Percentiles rank a stretch among this genome's conserved stretches.
phyloP scores from a whole-genome alignment of 805 yeast genomes.

The Nakazawaea wyomingensis region DNA sequence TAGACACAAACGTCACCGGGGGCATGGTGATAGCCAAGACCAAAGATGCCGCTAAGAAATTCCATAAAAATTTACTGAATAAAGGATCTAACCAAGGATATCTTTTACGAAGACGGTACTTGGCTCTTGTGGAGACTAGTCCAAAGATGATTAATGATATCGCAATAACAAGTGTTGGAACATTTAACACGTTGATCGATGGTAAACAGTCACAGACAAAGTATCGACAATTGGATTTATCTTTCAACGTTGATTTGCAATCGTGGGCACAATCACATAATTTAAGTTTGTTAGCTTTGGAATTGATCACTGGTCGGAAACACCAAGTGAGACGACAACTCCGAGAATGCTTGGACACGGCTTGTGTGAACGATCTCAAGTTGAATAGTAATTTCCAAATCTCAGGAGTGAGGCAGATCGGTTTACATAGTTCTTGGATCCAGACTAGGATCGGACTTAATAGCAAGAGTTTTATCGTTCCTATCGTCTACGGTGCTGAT shows the following conservation, averaged over 20 bases:
- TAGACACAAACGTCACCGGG: slow-evolving; percentile 36
- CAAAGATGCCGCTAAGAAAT: slow-evolving; percentile 26
- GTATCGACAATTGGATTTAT: slow-evolving; percentile 10
- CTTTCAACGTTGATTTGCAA: neutral
- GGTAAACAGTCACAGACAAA: slow-evolving; percentile 14
- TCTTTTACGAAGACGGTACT: slow-evolving; percentile 29
- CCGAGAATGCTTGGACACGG: slow-evolving; percentile 17
- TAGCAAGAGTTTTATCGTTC: slow-evolving; percentile 20
- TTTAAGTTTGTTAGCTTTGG: slow-evolving; percentile 21
- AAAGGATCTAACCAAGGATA: slow-evolving; percentile 32
- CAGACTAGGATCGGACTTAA: slow-evolving; percentile 27
- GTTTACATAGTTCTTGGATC: slow-evolving; percentile 32
- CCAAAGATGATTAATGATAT: too few relatives aligned
- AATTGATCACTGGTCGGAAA: slow-evolving; percentile 33
- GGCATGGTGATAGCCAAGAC: slow-evolving; percentile 32
- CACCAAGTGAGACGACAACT: slow-evolving; percentile 35
- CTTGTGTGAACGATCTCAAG: slow-evolving; percentile 26
- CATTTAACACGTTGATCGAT: slow-evolving; percentile 1
- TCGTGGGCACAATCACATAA: slow-evolving; percentile 16
- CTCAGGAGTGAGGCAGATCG: slow-evolving; percentile 23
- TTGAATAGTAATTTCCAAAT: slow-evolving; percentile 18
- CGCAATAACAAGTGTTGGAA: neutral
- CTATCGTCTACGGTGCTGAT: slow-evolving; percentile 17
- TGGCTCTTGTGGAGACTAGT: too few relatives aligned
- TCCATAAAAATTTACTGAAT: slow-evolving; percentile 25